Conservation (phyloP, 139 green algal species). For the Chlamydomonas schloesseri region DNA sequence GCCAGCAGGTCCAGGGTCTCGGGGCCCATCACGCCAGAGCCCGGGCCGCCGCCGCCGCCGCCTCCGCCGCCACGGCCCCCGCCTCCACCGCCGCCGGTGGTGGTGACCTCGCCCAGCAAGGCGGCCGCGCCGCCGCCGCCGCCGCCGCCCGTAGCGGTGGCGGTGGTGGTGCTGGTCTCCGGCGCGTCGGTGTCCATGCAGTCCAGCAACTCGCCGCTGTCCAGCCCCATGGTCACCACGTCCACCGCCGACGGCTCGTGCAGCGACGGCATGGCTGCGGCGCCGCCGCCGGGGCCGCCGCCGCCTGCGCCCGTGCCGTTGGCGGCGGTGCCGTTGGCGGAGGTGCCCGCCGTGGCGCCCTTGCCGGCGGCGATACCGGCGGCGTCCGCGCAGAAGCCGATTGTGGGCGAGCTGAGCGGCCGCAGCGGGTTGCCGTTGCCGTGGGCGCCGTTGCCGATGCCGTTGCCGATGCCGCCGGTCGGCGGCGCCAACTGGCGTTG, state of each 20-base stretch:
- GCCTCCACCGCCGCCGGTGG: too few species aligned
- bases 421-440: not conserved
- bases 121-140: too few species aligned
- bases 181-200: not conserved
- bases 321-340: not conserved
- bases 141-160: too few species aligned
- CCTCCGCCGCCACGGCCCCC: too few species aligned
- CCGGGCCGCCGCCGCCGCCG: too few species aligned
- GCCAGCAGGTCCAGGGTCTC: too few species aligned
- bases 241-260: not conserved
- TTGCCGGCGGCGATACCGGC: not conserved
- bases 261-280: not conserved
- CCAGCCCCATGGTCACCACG: constrained; percentile 41
- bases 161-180: too few species aligned
- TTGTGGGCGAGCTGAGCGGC: constrained; percentile 5
- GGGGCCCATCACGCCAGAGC: too few species aligned
- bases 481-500: too few species aligned
- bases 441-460: not conserved
- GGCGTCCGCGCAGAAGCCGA: not conserved
- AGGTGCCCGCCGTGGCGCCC: not conserved
- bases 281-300: not conserved
- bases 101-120: too few species aligned
- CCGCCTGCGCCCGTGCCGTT: not conserved
- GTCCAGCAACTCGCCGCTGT: constrained; percentile 6
- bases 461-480: not conserved